Base-by-base conservation (phyloP, 148 eudicot species). In the Camellia granthamiana region DNA sequence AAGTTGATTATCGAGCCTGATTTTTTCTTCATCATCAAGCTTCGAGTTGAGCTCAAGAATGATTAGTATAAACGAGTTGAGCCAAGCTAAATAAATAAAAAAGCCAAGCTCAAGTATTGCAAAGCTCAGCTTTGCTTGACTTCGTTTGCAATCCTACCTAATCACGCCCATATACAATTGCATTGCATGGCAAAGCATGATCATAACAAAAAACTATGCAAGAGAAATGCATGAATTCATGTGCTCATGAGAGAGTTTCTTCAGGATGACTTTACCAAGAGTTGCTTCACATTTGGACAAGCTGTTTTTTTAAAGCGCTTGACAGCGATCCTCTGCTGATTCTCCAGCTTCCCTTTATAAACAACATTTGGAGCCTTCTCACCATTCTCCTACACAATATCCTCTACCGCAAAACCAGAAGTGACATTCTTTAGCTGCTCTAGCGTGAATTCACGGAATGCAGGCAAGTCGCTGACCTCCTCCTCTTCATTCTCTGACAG, bases 341-440 rank as follows among this genome's bases (percentile, higher is more conserved):
- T 91, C 79, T 89, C 92, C 68, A 91, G 82, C 73, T 91, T 91
- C 78, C 94, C 94, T 82, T 89, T 88, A 80, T 89, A 91, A 41
- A 91, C 92, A 82, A 91, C 88, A 85, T 91, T 91, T 47, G 94
- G 92, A 64, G 94, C 92, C 80, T 87, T 91, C 72, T 89, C 92
- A 49, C 91, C 92, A 72, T 91, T 90, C 80, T 91, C 94, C 21
- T 92, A 91, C 72, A 91, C 89, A 76, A 91, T 89, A 75, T 91
- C 89, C 82, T 91, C 92, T 30, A 81, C 86, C 23, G 94, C 91
- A 84, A 91, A 91, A 21, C 91, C 87, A 61, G 88, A 89, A 66
- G 94, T 91, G 21, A 92, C 94, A 78, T 85, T 89, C 78, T 87
- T 89, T 52, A 91, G 91, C 70, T 91, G 90, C 79, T 91, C 94